Evolutionary conservation across 2,329 filamentous ascomycete genomes (phyloP).

Genomic region (Pyrenophora seminiperda): DNA sequence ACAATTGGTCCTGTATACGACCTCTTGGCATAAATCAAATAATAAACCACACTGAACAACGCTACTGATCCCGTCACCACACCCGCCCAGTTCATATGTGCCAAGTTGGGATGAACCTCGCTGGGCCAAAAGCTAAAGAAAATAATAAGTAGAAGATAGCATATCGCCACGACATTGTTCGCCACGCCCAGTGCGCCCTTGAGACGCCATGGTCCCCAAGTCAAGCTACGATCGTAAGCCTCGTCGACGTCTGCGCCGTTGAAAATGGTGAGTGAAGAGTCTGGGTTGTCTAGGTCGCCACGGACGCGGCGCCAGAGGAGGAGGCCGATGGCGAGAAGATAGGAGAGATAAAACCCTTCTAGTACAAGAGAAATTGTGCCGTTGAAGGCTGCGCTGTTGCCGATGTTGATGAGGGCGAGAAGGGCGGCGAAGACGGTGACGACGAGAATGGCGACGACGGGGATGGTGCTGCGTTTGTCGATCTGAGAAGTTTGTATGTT

Average conservation of each 20-base stretch:
- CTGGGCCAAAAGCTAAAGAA: constrained; percentile 47
- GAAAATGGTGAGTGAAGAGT: constrained; percentile 31
- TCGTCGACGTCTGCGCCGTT: constrained; percentile 28
- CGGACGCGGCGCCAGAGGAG: constrained; percentile 45
- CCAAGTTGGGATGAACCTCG: constrained; percentile 19
- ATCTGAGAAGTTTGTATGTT: constrained; percentile 24
- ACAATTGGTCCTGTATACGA: constrained; percentile 43
- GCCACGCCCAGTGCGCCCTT: constrained; percentile 34
- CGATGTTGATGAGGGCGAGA: constrained; percentile 59
- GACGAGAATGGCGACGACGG: constrained; percentile 55
- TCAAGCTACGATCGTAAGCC: constrained; percentile 26
- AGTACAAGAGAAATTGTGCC: constrained; percentile 44
- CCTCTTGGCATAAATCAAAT: constrained; percentile 36
- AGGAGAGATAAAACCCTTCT: constrained; percentile 46
- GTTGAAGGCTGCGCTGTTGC: constrained; percentile 50
- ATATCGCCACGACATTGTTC: constrained; percentile 43
- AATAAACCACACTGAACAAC: constrained; percentile 40
- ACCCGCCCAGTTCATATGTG: constrained; percentile 43
- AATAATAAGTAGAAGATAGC: constrained; percentile 40
- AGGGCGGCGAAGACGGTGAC: constrained; percentile 53
- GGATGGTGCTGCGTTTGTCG: constrained; percentile 46
- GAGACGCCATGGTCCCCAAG: constrained; percentile 45
- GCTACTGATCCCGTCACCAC: constrained; percentile 40
- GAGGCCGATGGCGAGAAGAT: constrained; percentile 40
- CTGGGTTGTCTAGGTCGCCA: constrained; percentile 36